Percentiles rank a stretch among this genome's conserved stretches.
These are phyloP conservation scores for Calonectria hawksworthii DNA, from an alignment of 2,329 filamentous ascomycete genomes.

Conservation along the genomic window DNA sequence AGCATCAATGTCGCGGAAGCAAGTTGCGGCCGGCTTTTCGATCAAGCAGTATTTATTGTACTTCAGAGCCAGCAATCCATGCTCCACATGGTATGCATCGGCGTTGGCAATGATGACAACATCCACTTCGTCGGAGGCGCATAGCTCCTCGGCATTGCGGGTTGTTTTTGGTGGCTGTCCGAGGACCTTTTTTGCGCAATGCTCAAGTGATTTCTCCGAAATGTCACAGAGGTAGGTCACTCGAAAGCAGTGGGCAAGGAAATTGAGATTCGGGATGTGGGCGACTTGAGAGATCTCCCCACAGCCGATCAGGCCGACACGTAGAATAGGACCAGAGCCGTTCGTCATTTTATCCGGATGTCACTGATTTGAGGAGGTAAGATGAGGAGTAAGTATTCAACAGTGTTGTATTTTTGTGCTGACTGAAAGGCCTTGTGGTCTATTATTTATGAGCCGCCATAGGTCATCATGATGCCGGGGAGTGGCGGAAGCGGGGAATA, in stretches of 20 bases:
- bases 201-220: conserved; percentile 51
- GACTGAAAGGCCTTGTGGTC: not conserved
- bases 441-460: not conserved
- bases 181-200: conserved; percentile 44
- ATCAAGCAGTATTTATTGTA: conserved; percentile 70
- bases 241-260: conserved; percentile 59
- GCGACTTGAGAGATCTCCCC: conserved; percentile 57
- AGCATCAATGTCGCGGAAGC: conserved; percentile 57
- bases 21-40: conserved; percentile 71
- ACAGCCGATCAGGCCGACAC: not conserved
- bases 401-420: not conserved
- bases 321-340: not conserved
- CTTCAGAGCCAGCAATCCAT: conserved; percentile 65
- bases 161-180: conserved; percentile 48
- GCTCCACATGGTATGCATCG: conserved; percentile 67
- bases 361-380: not conserved
- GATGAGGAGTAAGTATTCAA: not conserved
- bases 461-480: not conserved
- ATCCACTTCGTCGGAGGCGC: conserved; percentile 60
- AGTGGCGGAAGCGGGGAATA: not conserved
- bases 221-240: conserved; percentile 67
- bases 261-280: conserved; percentile 65
- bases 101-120: conserved; percentile 67
- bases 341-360: not conserved
- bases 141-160: conserved; percentile 56